phyloP scores from a whole-genome alignment of 2,329 filamentous ascomycete species.

The Tolypocladium paradoxum region DNA sequence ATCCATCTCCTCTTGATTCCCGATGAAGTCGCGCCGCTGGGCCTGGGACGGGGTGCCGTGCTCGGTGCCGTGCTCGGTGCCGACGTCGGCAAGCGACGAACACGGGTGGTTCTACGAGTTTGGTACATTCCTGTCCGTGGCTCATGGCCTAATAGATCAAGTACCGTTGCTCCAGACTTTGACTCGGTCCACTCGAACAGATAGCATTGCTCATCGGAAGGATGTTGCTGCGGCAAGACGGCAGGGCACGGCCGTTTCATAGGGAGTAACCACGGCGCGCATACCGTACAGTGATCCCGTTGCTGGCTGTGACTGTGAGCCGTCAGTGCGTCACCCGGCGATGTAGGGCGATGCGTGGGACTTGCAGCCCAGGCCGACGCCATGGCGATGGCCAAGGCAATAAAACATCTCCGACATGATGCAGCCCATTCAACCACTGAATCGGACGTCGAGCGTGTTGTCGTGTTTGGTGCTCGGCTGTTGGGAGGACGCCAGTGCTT shows the following conservation, averaged over 20 bases:
- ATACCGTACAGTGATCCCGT: too few species aligned
- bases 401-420: not conserved
- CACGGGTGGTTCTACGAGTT: not conserved
- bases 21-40: not conserved
- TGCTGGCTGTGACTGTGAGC: not conserved
- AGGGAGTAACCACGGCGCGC: not conserved
- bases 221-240: not conserved
- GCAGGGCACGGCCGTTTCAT: not conserved
- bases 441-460: not conserved
- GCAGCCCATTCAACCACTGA: not conserved
- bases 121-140: not conserved
- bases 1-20: not conserved
- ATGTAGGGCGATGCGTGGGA: not conserved
- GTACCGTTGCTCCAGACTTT: not conserved
- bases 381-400: not conserved
- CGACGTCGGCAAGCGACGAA: constrained; percentile 10
- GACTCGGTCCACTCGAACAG: not conserved
- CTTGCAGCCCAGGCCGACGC: not conserved
- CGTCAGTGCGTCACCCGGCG: too few species aligned
- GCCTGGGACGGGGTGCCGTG: too few species aligned
- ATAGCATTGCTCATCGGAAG: not conserved
- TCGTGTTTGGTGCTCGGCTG: not conserved
- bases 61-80: constrained; percentile 11
- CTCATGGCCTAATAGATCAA: not conserved
- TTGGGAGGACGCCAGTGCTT: not conserved